Base-by-base conservation (phyloP, 2,329 filamentous ascomycete species). In the Ophiocordyceps camponoti-saundersi region DNA sequence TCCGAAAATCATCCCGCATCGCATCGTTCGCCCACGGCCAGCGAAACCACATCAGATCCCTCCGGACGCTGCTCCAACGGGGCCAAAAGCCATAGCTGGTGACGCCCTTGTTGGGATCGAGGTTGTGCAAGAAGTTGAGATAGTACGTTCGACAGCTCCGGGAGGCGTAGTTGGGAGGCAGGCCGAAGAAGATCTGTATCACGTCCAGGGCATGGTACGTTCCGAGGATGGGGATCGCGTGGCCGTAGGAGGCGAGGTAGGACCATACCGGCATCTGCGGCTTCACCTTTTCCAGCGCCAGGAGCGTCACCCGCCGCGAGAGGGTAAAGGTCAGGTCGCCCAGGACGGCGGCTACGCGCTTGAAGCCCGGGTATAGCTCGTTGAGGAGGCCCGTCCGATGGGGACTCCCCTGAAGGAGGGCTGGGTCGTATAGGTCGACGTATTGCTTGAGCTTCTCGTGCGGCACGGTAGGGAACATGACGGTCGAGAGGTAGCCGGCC, bases 291-390 rank as follows among this genome's bases (percentile, higher is more conserved):
- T 59, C 56, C 2, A 75, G 60, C 0, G 56, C 48, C 13, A 69
- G 57, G 21, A 92, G 72, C 59, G 85, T 80, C 6, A 71, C 50
- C 16, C 85, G 77, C 1, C 85, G 77, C 0, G 77, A 75, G 0
- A 92, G 68, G 0, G 80, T 89, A 62, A 92, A 90, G 2, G 75
- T 75, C 0, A 87, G 55, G 57, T 92, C 85, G 15, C 85, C 85
- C 0, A 89, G 60, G 6, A 82, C 69, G 23, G 79, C 77, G 1
- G 77, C 71, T 0, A 80, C 57, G 11, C 76, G 72, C 57, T 83
- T 84, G 65, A 72, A 82, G 53, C 81, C 72, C 0, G 77, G 75
- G 53, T 80, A 82, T 56, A 72, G 69, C 55, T 80, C 74, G 59
- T 82, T 78, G 13, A 73, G 49, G 1, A 65, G 44, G 2, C 70